These are phyloP conservation scores for Neofusicoccum sp. DNA, from an alignment of 2,329 filamentous ascomycete species.

Conservation along the genomic window DNA sequence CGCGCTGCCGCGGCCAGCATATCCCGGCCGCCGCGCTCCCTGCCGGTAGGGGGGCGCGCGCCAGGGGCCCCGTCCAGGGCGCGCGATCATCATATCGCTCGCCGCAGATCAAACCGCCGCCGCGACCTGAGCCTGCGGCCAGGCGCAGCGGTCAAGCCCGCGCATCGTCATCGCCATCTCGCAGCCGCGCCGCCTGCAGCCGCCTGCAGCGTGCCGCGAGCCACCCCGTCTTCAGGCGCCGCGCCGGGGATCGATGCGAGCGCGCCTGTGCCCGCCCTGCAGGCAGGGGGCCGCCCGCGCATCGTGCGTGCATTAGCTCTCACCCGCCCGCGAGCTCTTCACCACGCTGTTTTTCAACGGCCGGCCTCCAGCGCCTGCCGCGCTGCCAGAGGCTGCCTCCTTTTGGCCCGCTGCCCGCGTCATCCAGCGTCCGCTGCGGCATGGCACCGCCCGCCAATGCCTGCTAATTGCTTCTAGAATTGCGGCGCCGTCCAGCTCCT, in stretches of 20 bases:
- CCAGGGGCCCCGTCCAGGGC: background rate
- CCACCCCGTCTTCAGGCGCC: slow-evolving; percentile 8
- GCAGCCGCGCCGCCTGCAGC: slow-evolving; percentile 3
- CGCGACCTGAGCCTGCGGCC: background rate
- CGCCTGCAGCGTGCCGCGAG: slow-evolving; percentile 6
- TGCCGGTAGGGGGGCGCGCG: background rate
- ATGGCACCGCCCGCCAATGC: background rate
- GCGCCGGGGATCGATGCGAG: slow-evolving; percentile 7
- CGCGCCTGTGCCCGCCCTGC: background rate
- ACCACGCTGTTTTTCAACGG: background rate
- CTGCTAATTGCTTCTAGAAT: slow-evolving; percentile 13
- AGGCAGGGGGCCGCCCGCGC: background rate
- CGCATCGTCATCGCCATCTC: background rate
- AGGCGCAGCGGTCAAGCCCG: background rate
- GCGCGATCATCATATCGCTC: slow-evolving; percentile 12
- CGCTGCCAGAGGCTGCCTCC: background rate
- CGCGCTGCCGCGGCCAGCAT: background rate
- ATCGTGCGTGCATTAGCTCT: background rate
- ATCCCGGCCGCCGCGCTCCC: background rate
- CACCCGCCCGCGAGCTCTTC: background rate
- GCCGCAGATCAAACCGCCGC: slow-evolving; percentile 14
- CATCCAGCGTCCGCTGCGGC: background rate
- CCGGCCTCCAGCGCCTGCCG: background rate
- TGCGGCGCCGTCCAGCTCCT: background rate
- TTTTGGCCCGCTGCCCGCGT: slow-evolving; percentile 6